These are phyloP conservation scores for Westerdykella sp. DNA, from an alignment of 2,329 filamentous ascomycete genomes.

Conservation along the genomic window DNA sequence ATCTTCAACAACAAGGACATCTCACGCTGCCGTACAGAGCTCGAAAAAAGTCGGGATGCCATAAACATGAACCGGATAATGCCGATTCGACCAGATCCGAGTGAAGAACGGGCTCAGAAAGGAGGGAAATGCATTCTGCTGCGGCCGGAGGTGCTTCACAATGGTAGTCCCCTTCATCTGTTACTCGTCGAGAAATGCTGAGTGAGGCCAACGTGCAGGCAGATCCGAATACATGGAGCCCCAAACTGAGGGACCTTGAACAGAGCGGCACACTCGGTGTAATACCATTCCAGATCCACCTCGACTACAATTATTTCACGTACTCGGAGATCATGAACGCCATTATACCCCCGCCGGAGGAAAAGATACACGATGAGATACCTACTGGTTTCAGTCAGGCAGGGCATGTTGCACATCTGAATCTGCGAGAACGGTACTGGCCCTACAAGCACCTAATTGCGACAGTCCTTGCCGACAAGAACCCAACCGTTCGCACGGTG, in stretches of 20 bases:
- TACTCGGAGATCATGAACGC: slow-evolving; percentile 79
- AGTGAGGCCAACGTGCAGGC: slow-evolving; percentile 34
- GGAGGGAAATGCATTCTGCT: slow-evolving; percentile 44
- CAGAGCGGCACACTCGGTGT: slow-evolving; percentile 62
- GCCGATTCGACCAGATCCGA: slow-evolving; percentile 55
- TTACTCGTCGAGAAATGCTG: slow-evolving; percentile 17
- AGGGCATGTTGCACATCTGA: slow-evolving; percentile 91
- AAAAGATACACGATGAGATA: slow-evolving; percentile 70
- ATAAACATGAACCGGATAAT: slow-evolving; percentile 59
- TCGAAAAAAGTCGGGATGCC: slow-evolving; percentile 61
- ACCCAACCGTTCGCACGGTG: slow-evolving; percentile 71
- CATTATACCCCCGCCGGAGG: slow-evolving; percentile 63
- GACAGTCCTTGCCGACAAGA: slow-evolving; percentile 84
- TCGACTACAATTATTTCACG: slow-evolving; percentile 82
- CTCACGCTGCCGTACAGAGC: slow-evolving; percentile 59
- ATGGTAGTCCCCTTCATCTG: slow-evolving; percentile 24
- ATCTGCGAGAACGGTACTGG: slow-evolving; percentile 74
- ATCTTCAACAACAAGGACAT: slow-evolving; percentile 72
- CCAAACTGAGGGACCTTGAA: slow-evolving; percentile 61
- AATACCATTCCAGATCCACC: slow-evolving; percentile 65
- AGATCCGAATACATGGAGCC: slow-evolving; percentile 72
- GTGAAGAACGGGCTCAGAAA: slow-evolving; percentile 48
- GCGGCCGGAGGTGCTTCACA: slow-evolving; percentile 38
- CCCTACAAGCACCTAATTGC: slow-evolving; percentile 85
- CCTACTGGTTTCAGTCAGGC: slow-evolving; percentile 82